A percentile compares a stretch with the other conserved stretches of the same genome.
These are phyloP conservation scores for Zizania palustris DNA, from an alignment of 202 grass and related monocot genomes.

Conservation along the genomic window DNA sequence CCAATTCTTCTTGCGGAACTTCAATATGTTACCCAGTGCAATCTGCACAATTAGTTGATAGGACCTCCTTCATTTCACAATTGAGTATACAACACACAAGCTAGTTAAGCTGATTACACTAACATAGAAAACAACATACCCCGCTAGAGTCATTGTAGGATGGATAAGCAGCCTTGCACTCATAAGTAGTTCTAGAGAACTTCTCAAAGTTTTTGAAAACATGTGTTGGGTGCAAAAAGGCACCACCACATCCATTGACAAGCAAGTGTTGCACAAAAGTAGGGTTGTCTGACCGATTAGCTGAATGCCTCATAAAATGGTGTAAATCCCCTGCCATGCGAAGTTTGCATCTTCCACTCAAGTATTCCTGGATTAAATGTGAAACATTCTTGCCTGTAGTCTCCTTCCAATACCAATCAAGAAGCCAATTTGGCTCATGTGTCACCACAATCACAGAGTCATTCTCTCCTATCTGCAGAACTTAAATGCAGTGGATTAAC, in stretches of 20 bases:
- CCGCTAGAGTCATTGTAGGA: constrained; percentile 80
- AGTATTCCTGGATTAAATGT: constrained; percentile 81
- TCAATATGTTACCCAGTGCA: constrained; percentile 86
- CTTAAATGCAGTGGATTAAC: constrained; percentile 43
- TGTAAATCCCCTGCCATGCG: constrained; percentile 92
- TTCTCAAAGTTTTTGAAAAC: constrained; percentile 78
- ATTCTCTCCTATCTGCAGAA: constrained; percentile 73
- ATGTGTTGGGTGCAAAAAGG: constrained; percentile 95
- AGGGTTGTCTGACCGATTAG: constrained; percentile 57
- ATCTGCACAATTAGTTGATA: constrained; percentile 60
- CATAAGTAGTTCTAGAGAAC: constrained; percentile 70
- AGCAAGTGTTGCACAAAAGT: constrained; percentile 80
- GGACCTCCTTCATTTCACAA: constrained; percentile 35
- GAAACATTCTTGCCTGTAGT: constrained; percentile 77
- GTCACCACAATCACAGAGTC: constrained; percentile 87
- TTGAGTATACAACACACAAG: constrained; percentile 24
- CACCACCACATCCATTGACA: constrained; percentile 93
- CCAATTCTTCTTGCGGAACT: constrained; percentile 98
- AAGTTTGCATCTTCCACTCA: constrained; percentile 91
- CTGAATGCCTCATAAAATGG: constrained; percentile 94
- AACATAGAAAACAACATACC: constrained; percentile 52
- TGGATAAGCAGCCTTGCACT: constrained; percentile 86
- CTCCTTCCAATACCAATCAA: constrained; percentile 98
- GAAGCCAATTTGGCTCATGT: constrained; percentile 94
- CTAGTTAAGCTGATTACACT: constrained; percentile 11